phyloP scores from a whole-genome alignment of 495 filamentous ascomycete genomes.

The Aspergillus biplanus region DNA sequence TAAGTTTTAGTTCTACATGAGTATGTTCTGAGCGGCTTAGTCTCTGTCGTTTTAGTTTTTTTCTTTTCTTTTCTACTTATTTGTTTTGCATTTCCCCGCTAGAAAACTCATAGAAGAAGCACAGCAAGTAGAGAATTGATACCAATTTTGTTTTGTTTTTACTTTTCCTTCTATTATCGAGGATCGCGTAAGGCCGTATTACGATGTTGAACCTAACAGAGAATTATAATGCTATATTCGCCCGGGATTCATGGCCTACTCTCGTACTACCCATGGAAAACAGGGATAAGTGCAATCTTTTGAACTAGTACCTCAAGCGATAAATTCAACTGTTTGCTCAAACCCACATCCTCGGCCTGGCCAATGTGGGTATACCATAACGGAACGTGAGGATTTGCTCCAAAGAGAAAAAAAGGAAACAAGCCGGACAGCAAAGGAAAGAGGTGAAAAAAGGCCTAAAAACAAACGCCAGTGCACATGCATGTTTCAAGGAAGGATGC shows the following conservation, averaged over 20 bases:
- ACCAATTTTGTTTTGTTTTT: constrained; percentile 21
- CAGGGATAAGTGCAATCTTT: too few relatives aligned
- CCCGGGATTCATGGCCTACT: too few relatives aligned
- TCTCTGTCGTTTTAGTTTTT: constrained; percentile 20
- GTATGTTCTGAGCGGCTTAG: constrained; percentile 29
- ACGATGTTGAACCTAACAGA: too few relatives aligned
- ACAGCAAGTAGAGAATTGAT: constrained; percentile 31
- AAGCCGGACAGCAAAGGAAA: constrained; percentile 11
- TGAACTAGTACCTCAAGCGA: not conserved
- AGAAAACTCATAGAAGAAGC: constrained; percentile 32
- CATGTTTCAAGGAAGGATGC: constrained; percentile 4
- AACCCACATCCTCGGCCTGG: constrained; percentile 7
- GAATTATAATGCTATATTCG: too few relatives aligned
- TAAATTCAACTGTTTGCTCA: not conserved
- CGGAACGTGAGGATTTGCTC: not conserved
- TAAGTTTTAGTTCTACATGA: constrained; percentile 11
- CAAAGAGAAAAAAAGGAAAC: not conserved
- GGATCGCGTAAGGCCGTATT: too few relatives aligned
- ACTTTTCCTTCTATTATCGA: not conserved
- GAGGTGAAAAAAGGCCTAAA: constrained; percentile 9
- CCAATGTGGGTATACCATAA: constrained; percentile 15
- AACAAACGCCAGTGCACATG: constrained; percentile 5
- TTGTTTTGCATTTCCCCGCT: constrained; percentile 14
- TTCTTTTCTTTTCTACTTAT: constrained; percentile 11
- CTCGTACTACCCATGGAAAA: too few relatives aligned